Evolutionary conservation across 495 filamentous ascomycete species (phyloP), one percentile per base, ranked within the genome.

Genomic region (Xylaria bambusicola): DNA sequence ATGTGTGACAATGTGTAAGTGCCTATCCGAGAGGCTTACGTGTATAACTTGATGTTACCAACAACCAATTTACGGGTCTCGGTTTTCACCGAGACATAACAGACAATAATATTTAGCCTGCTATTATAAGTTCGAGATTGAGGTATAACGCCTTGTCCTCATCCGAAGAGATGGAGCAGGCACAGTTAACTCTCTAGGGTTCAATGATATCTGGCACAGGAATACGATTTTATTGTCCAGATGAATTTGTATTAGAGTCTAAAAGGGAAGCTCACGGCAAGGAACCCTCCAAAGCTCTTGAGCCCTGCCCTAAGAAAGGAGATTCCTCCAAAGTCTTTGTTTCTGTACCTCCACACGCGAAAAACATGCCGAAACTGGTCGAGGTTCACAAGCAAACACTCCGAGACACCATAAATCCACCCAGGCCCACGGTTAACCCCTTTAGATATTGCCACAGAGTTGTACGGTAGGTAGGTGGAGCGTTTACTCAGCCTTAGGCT

Each of bases 351-450:
- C 71, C 71, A 66, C 60, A 49, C 47, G 58, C 60, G 62, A 71
- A 79, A 77, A 80, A 72, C 70, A 79, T 81, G 77, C 78, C 78
- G 77, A 74, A 73, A 75, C 74, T 75, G 66, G 73, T 69, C 46
- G 62, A 70, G 64, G 62, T 72, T 78, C 73, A 75, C 75, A 77
- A 71, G 71, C 71, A 76, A 76, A 68, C 77, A 78, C 77, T 79
- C 76, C 77, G 75, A 77, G 75, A 81, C 78, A 81, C 78, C 78
- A 75, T 66, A 74, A n/a, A 73, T 72, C 75, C 73, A 66, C 60
- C 68, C 66, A 58, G 61, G 61, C 65, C 58, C 69, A 62, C 57
- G 58, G 52, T 62, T 62, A 62, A 63, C 62, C 65, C 66, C 62
- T 61, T 60, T 67, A 62, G 41, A 71, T 56, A 66, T 66, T 63